Evolutionary conservation across 345 rosid species (phyloP), one percentile per base, ranked within the genome.

Genomic region (Melaleuca alternifolia): DNA sequence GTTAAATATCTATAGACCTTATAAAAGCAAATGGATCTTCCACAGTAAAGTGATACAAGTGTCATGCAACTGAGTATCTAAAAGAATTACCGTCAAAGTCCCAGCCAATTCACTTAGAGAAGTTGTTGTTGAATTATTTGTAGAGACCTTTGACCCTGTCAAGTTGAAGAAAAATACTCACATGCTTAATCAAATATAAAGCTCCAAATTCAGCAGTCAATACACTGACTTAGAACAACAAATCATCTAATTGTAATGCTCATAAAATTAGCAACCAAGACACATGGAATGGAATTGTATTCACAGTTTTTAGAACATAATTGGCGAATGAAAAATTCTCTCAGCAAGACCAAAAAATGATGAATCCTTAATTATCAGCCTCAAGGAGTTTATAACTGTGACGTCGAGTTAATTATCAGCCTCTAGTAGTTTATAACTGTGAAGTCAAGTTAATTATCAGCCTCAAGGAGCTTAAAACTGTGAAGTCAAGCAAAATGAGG

Each of bases 81-180:
- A 56, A 41, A 57, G 51, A 28, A 56, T 54, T 91, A 95, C 99
- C 98, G 91, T 92, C 90, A 94, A 71, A 62, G 92, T 93, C 85
- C 90, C 89, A 85, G 94, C 93, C 90, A 94, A 71, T 86, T 93
- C 96, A 85, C 88, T 85, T 46, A 89, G 87, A 86, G 93, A 89
- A 88, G 88, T 85, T 37, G 61, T 91, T 91, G 65, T 53, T 30
- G 92, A 85, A 87, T 90, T 94, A 82, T 89, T 86, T 59, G 44
- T 41, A 87, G 89, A 87, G 77, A 75, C 87, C 85, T 85, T 90
- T 83, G 91, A 90, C 84, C 92, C 99, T 97, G 92, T 57, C 79
- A 89, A 44, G 90, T 84, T 50, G 87, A 59, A 89, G 87, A 88
- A 37, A 79, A 54, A 84, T 16, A 48, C 26, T 85, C 86, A 82